Evolutionary conservation across 768 basidiomycete species (phyloP), one percentile per base, ranked within the genome.

Genomic region (Phaeotremella fagi): DNA sequence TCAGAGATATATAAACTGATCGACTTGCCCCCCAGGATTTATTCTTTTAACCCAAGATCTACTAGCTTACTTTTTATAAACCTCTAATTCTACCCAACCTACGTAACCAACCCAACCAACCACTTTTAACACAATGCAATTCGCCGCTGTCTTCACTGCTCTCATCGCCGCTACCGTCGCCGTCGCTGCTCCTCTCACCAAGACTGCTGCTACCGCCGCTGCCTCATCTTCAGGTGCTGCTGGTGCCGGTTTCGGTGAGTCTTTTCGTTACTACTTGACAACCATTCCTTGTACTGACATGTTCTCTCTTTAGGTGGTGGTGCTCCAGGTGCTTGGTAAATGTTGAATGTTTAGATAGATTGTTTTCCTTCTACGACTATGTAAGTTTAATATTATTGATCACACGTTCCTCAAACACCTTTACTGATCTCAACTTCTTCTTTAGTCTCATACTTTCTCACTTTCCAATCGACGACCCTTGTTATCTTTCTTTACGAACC

Each of bases 161-260:
- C 52, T 64, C 46, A 58, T 61, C 52, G 58, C 64, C 47, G 66
- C 66, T 47, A 57, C 63, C 26, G 48, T 63, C 18, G 63, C 55
- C 50, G 37, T 63, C 50, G 70, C 66, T 29, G 70, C 70, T 42
- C 38, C 50, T 24, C n/a, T 52, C 14, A 25, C 53, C 31, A 49
- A 56, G 29, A 26, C 55, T 24, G 45, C 59, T 31, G 20, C 53
- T 28, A 49, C 59, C 35, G 27, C 55, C 27, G 45, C 59, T 31
- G 47, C 48, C 33, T n/a, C 56, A 2, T n/a, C n/a, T n/a, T n/a
- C n/a, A n/a, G n/a, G n/a, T n/a, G n/a, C n/a, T n/a, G n/a, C n/a
- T n/a, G n/a, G n/a, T n/a, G 44, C 42, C 28, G 20, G 57, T 51
- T 61, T 55, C 61, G 48, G 48, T 68, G 24, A 61, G 62, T 61